These are phyloP conservation scores for Maudiozyma humilis DNA, from an alignment of 1,139 yeast species.

Conservation along the genomic window DNA sequence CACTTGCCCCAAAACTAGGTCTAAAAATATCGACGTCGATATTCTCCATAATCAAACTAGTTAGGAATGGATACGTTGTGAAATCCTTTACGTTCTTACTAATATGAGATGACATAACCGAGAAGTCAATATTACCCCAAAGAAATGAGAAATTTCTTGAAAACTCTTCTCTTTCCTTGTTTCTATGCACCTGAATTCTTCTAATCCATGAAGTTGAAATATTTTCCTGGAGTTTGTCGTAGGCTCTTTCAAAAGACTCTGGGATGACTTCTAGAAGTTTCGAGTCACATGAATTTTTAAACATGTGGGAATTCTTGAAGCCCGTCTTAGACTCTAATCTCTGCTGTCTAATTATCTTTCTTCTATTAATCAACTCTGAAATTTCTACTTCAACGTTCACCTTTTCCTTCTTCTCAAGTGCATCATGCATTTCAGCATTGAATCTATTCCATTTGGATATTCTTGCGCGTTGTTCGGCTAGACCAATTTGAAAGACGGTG, in stretches of 20 bases:
- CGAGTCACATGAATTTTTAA: neutral
- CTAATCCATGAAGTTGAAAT: conserved; percentile 69
- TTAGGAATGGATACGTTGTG: conserved; percentile 54
- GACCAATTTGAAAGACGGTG: conserved; percentile 69
- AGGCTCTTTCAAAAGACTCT: conserved; percentile 11
- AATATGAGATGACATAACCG: conserved; percentile 38
- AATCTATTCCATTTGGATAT: conserved; percentile 50
- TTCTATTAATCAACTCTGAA: conserved; percentile 9
- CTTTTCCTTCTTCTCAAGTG: neutral
- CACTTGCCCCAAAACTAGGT: conserved; percentile 48
- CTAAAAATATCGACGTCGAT: conserved; percentile 46
- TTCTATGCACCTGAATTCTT: conserved; percentile 43
- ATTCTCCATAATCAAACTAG: conserved; percentile 48
- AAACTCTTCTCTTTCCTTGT: conserved; percentile 40
- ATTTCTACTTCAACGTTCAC: conserved; percentile 8
- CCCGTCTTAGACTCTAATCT: neutral
- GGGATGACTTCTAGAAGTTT: conserved; percentile 8
- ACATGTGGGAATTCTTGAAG: neutral
- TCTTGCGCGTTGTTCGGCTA: conserved; percentile 60
- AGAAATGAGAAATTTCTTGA: conserved; percentile 44
- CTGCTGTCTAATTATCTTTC: neutral
- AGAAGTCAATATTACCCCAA: conserved; percentile 40
- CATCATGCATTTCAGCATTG: conserved; percentile 29
- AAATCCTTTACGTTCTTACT: conserved; percentile 54
- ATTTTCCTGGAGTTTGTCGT: conserved; percentile 35